These are phyloP conservation scores for Eucalyptus curtisii DNA, from an alignment of 345 rosid species.

Conservation along the genomic window DNA sequence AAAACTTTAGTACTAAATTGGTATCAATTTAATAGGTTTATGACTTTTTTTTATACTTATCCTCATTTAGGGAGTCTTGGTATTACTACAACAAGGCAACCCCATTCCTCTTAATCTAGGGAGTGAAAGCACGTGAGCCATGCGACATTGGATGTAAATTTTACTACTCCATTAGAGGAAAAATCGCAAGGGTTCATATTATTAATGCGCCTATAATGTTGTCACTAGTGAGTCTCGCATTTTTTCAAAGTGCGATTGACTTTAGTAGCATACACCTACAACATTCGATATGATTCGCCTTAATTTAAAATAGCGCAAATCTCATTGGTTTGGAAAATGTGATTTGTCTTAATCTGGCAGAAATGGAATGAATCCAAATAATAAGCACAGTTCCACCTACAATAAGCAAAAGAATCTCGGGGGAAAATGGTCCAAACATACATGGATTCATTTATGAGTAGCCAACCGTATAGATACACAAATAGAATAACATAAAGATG, in stretches of 20 bases:
- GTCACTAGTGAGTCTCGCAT: accelerated
- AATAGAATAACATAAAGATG: neutral
- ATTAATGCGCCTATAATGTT: accelerated
- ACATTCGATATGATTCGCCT: too few relatives aligned
- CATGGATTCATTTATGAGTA: neutral
- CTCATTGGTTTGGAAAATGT: neutral
- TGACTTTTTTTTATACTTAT: too few relatives aligned
- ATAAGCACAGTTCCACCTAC: accelerated
- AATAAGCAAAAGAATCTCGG: neutral
- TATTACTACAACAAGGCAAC: too few relatives aligned
- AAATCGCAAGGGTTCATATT: too few relatives aligned
- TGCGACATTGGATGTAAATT: accelerated
- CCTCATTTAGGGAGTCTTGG: accelerated
- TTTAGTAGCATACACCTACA: neutral
- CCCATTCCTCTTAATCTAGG: too few relatives aligned
- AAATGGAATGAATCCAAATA: neutral
- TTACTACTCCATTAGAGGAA: too few relatives aligned
- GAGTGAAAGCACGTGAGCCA: too few relatives aligned
- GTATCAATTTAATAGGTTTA: too few relatives aligned
- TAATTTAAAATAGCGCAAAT: neutral
- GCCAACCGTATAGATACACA: neutral
- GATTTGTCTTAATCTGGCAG: neutral
- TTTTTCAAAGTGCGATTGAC: accelerated
- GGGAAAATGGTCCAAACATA: neutral
- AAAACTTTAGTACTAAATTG: too few relatives aligned